Base-by-base conservation (phyloP, 1,284 basidiomycete species). In the Sanghuangporus sanghuang region DNA sequence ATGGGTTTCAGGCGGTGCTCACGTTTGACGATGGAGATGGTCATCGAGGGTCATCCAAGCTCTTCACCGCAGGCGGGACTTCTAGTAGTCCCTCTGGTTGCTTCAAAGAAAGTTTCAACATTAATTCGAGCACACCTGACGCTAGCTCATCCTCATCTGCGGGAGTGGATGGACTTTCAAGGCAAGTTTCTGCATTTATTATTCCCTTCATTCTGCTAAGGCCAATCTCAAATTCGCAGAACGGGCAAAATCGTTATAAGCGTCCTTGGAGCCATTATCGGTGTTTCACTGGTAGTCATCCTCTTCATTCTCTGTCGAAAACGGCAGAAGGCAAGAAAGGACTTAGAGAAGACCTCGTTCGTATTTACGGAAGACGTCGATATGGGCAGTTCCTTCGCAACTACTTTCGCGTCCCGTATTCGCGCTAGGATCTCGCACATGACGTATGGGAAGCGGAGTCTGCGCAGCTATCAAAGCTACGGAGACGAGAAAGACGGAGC, bases 1-100 rank as follows among this genome's bases (percentile, higher is more conserved):
- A 75, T 5, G 77, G 76, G 23, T 68, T 71, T 9, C 71, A 79
- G 44, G 73, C 82, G 1, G 71, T 81, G 1, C 69, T 87, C 53
- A 68, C 83, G 48, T 68, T 76, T 59, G 72, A 74, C 58, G 71
- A 72, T 32, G 65, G 62, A 11, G 66, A 64, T 16, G 74, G 72
- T 1, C 68, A 71, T 61, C 64, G 54, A 23, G 70, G 74, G 61
- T 69, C 73, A 12, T 73, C 73, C 6, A 52, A 68, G 16, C 63
- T 77, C 18, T 62, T 62, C 36, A 65, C 64, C 53, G 48, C 57
- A 12, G 64, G 64, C 3, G 64, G 64, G 4, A 52, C 63, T 18
- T 50, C 61, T 18, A 46, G 60, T 35, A 65, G 64, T 44, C 54
- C 64, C 3, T 57, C 57, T 12, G 21, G 23, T 57, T 65, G 64